Base-by-base conservation (phyloP, 208 protist species). In the Trypanosoma conorhini region DNA sequence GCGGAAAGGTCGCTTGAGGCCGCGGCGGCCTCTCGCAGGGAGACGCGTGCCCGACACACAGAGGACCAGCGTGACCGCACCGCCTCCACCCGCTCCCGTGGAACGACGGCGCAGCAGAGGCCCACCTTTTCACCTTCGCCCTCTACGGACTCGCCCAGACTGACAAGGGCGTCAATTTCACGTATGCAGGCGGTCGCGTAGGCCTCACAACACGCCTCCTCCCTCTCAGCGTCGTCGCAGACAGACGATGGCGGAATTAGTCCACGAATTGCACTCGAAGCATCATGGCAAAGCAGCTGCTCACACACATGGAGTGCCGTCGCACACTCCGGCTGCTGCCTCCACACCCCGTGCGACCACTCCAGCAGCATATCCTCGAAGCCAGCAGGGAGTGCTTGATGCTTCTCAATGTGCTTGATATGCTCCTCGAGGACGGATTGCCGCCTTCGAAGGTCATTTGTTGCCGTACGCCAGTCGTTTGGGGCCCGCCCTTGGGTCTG, bases 381-480 rank as follows among this genome's bases (percentile, higher is more conserved):
- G 35, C 65, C 77, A 2, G 26, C 17, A 17, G 60, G 46, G n/a
- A 76, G n/a, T 48, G 44, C 33, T n/a, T 57, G 67, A 15, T 81
- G 68, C 42, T 65, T 63, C 51, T 72, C 72, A 15, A 67, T 68
- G n/a, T 70, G 17, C 40, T 61, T 59, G 35, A 83, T 52, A 17
- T 54, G 55, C 50, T 88, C 78, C 40, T 74, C 66, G 12, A 83
- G 56, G 17, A 70, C 26, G 1, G 71, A 63, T 59, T 74, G 67
- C 10, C 80, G 80, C n/a, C 80, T 62, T 9, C 80, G 76, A 40
- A 86, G 51, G 17, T 88, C 81, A 50, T 73, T 76, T 5, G 75
- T 56, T 8, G 77, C 59, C 12, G 52, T 44, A 5, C 85, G 76
- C 67, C 87, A 86, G 8, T 93, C 88, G 22, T 73, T 77, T 21